Evolutionary conservation across 176 grass and related monocot genomes (phyloP).

Genomic region (Triticum aestivum): IWGSC_CS_RefSeq_v2.1 NC_057800.1:160047041-160047540

Average conservation of each 20-base stretch:
- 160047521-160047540: slow-evolving; percentile 96
- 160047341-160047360: not conserved
- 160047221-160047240: not conserved
- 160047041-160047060: not conserved
- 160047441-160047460: not conserved
- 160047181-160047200: not conserved
- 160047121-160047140: not conserved
- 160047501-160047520: slow-evolving; percentile 90
- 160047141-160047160: not conserved
- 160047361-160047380: not conserved
- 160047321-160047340: not conserved
- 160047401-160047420: not conserved
- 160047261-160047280: slow-evolving; percentile 1
- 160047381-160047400: not conserved
- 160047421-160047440: not conserved
- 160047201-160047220: not conserved
- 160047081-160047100: not conserved
- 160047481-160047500: not conserved
- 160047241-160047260: not conserved
- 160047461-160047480: slow-evolving; percentile 4
- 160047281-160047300: not conserved
- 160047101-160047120: not conserved
- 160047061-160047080: not conserved
- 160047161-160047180: not conserved
- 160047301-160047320: slow-evolving; percentile 11